Conservation (phyloP, 345 rosid species). For the Toxicodendron radicans region DNA sequence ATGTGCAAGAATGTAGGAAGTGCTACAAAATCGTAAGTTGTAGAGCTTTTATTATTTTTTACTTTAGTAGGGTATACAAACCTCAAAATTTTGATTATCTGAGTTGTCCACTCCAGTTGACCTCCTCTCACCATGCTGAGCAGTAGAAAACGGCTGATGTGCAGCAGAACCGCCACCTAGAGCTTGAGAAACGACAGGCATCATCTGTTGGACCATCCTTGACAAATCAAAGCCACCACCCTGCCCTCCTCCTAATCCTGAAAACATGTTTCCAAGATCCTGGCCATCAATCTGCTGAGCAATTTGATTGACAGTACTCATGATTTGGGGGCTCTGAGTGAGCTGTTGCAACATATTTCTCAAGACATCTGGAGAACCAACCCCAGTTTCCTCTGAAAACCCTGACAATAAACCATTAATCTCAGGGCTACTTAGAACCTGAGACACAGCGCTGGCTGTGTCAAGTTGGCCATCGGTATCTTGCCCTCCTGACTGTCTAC, state of each 20-base stretch:
- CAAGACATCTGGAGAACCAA: slow-evolving; percentile 73
- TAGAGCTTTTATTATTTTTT: neutral
- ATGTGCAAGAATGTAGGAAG: neutral
- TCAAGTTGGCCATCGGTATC: slow-evolving; percentile 46
- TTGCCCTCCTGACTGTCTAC: slow-evolving; percentile 33
- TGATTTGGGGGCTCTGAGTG: slow-evolving; percentile 78
- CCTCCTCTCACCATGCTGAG: slow-evolving; percentile 26
- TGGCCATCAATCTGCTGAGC: slow-evolving; percentile 85
- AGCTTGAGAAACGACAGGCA: slow-evolving; percentile 92
- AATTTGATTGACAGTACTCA: slow-evolving; percentile 80
- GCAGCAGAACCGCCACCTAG: slow-evolving; percentile 45
- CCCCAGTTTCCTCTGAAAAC: slow-evolving; percentile 72
- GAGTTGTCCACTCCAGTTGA: slow-evolving; percentile 24
- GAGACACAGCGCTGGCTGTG: slow-evolving; percentile 62
- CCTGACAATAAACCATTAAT: slow-evolving; percentile 70
- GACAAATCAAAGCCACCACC: slow-evolving; percentile 76
- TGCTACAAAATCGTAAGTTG: neutral
- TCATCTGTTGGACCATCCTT: slow-evolving; percentile 87
- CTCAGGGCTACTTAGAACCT: slow-evolving; percentile 65
- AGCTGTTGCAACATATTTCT: slow-evolving; percentile 86
- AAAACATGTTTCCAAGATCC: slow-evolving; percentile 72
- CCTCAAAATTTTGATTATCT: slow-evolving; percentile 48
- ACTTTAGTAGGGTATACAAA: slow-evolving; percentile 16
- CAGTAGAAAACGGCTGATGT: slow-evolving; percentile 29
- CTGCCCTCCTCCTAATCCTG: slow-evolving; percentile 55